A percentile compares a stretch with the other conserved stretches of the same genome.
Conservation (phyloP, 2,329 filamentous ascomycete species). For the Phyllosticta ampelicida region DNA sequence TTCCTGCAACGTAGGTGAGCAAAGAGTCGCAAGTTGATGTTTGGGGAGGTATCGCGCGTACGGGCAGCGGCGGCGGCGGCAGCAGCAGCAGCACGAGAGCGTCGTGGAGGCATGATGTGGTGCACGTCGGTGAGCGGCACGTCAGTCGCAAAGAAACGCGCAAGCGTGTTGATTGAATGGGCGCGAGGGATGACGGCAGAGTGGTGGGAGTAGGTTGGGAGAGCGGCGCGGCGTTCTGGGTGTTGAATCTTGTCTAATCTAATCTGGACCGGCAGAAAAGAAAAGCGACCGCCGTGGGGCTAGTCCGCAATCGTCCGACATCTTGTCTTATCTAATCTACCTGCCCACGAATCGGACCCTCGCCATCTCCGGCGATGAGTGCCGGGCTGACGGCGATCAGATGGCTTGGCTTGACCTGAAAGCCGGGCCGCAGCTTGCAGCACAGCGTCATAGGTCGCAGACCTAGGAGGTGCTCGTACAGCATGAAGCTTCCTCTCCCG, state of each 20-base stretch:
- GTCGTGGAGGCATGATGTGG: slow-evolving; percentile 6
- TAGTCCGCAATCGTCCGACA: too few species aligned
- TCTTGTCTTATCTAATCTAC: too few species aligned
- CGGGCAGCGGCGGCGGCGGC: slow-evolving; percentile 9
- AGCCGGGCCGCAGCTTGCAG: neutral
- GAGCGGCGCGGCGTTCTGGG: too few species aligned
- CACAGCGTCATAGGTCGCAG: neutral
- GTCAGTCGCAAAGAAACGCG: neutral
- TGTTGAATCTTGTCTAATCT: neutral
- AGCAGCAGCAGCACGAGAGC: slow-evolving; percentile 9
- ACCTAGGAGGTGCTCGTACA: too few species aligned
- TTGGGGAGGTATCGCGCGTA: neutral
- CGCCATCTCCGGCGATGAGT: neutral
- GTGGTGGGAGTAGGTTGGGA: too few species aligned
- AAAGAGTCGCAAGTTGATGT: neutral
- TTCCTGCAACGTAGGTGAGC: slow-evolving; percentile 12
- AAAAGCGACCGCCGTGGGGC: too few species aligned
- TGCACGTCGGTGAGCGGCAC: neutral
- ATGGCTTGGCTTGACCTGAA: neutral
- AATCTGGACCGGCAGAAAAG: too few species aligned
- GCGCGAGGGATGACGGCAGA: neutral
- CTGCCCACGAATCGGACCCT: neutral
- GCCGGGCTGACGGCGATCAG: neutral
- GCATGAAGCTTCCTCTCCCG: neutral
- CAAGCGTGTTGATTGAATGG: neutral